Evolutionary conservation across 805 yeast species (phyloP).

Genomic region (Starmerella kuoi): DNA sequence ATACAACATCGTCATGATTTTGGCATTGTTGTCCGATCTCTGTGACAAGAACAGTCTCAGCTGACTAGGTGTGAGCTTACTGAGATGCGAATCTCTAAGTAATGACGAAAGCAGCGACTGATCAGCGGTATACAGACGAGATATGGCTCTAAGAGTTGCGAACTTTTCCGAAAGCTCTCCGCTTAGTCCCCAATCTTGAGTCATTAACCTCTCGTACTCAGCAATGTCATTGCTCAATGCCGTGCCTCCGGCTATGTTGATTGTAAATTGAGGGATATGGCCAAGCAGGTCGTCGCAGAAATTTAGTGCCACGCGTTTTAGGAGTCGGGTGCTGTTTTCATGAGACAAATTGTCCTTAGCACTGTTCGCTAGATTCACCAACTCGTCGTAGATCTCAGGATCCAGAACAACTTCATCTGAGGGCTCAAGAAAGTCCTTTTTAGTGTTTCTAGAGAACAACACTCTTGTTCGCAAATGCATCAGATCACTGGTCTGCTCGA

Average conservation of each 20-base stretch:
- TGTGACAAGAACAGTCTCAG: slow-evolving; percentile 17
- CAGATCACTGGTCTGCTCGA: slow-evolving; percentile 46
- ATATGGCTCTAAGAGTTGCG: slow-evolving; percentile 64
- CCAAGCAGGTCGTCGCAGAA: slow-evolving; percentile 47
- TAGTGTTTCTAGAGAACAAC: slow-evolving; percentile 54
- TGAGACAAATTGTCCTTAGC: slow-evolving; percentile 32
- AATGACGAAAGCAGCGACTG: slow-evolving; percentile 66
- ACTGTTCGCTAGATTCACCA: slow-evolving; percentile 35
- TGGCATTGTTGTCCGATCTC: slow-evolving; percentile 19
- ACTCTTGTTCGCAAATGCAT: slow-evolving; percentile 40
- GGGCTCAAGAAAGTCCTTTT: slow-evolving; percentile 46
- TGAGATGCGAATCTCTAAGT: slow-evolving; percentile 69
- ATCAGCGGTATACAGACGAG: slow-evolving; percentile 74
- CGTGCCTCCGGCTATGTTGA: slow-evolving; percentile 72
- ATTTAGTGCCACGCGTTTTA: slow-evolving; percentile 46
- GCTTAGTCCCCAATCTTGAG: slow-evolving; percentile 55
- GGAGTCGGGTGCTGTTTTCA: slow-evolving; percentile 40
- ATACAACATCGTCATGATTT: slow-evolving; percentile 16
- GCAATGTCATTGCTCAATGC: slow-evolving; percentile 72
- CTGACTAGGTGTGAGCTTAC: slow-evolving; percentile 44
- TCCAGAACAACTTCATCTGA: slow-evolving; percentile 29
- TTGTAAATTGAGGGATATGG: slow-evolving; percentile 64
- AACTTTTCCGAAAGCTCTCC: slow-evolving; percentile 47
- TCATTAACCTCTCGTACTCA: slow-evolving; percentile 48
- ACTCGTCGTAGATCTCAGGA: slow-evolving; percentile 41